Evolutionary conservation across 805 yeast species (phyloP).

Genomic region (Saccharomycopsis schoenii): DNA sequence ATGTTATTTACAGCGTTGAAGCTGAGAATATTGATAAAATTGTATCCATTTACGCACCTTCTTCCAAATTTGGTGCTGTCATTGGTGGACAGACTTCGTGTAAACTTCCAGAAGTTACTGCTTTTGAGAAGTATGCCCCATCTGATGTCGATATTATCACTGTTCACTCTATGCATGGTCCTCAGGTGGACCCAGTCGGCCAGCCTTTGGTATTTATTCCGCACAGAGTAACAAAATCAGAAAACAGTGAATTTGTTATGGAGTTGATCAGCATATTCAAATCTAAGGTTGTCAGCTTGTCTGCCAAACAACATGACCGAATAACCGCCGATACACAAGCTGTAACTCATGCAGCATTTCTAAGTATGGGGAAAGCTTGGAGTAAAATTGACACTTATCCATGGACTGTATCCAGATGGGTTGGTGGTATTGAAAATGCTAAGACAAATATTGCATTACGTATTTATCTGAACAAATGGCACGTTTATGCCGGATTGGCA

Average conservation of each 20-base stretch:
- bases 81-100: constrained; percentile 99
- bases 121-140: constrained; percentile 72
- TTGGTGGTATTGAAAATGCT: constrained; percentile 93
- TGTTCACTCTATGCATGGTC: constrained; percentile 92
- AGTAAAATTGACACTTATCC: constrained; percentile 73
- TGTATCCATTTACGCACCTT: constrained; percentile 71
- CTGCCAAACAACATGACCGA: constrained; percentile 84
- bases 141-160: constrained; percentile 73
- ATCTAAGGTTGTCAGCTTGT: constrained; percentile 65
- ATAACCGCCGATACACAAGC: constrained; percentile 99
- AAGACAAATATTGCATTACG: constrained; percentile 87
- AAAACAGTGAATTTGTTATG: constrained; percentile 51
- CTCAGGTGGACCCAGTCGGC: constrained; percentile 77
- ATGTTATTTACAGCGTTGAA: constrained; percentile 83
- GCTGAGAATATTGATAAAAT: constrained; percentile 74
- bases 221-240: constrained; percentile 50
- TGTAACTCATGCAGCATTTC: constrained; percentile 94
- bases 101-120: constrained; percentile 79
- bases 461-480: constrained; percentile 92
- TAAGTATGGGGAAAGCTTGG: constrained; percentile 98
- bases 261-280: constrained; percentile 59
- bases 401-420: constrained; percentile 75
- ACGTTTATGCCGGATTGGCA: constrained; percentile 95
- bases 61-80: constrained; percentile 76
- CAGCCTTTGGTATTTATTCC: constrained; percentile 86